Conservation (phyloP, 345 rosid species). For the Salix purpurea region DNA sequence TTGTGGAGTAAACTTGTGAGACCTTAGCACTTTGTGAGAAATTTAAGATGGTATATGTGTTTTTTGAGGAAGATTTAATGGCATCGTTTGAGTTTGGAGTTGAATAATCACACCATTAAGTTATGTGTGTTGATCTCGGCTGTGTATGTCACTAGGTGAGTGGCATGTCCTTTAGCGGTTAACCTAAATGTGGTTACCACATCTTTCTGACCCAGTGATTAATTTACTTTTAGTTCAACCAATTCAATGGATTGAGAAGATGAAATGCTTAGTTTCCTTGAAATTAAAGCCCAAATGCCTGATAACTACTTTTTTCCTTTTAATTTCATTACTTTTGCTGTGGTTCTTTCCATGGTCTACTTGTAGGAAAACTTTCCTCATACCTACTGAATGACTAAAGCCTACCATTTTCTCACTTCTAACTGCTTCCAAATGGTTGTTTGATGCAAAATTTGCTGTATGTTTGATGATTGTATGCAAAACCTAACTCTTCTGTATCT, state of each 20-base stretch:
- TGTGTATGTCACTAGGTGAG: not conserved
- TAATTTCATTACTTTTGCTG: not conserved
- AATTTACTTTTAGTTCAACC: not conserved
- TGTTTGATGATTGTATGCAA: not conserved
- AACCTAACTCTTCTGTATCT: not conserved
- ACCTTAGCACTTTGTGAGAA: not conserved
- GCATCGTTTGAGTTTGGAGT: not conserved
- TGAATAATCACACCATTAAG: not conserved
- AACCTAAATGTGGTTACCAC: not conserved
- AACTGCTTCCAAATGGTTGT: not conserved
- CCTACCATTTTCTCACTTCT: not conserved
- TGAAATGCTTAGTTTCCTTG: not conserved
- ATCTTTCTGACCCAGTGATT: not conserved
- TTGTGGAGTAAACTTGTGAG: not conserved
- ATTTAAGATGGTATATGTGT: too few species aligned
- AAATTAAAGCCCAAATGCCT: not conserved
- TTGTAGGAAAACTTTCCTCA: not conserved
- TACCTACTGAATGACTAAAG: not conserved
- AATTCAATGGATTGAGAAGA: too few species aligned
- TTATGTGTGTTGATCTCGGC: not conserved
- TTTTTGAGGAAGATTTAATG: not conserved
- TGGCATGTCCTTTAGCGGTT: not conserved
- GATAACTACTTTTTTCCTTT: not conserved
- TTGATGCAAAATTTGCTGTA: not conserved
- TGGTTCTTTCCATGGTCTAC: not conserved